A percentile compares a stretch with the other conserved stretches of the same genome.
These are phyloP conservation scores for Calocybe gangraenosa DNA, from an alignment of 768 basidiomycete species.

Conservation along the genomic window DNA sequence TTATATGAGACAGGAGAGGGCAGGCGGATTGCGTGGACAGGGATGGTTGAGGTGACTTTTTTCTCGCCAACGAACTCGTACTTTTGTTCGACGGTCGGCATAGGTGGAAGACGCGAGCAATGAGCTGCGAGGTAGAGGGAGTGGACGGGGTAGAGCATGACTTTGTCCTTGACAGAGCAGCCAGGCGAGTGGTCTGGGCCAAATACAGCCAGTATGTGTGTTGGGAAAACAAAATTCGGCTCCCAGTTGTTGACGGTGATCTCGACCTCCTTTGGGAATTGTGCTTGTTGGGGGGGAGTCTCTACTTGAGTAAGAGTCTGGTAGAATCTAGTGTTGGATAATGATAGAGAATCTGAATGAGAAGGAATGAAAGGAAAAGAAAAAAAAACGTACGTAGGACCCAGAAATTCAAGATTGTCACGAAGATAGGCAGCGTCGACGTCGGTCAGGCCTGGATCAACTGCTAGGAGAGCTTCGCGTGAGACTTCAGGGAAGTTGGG, in stretches of 20 bases:
- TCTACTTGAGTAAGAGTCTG: conserved; percentile 35
- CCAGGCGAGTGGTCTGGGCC: conserved; percentile 15
- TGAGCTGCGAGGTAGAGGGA: conserved; percentile 65
- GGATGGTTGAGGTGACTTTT: conserved; percentile 30
- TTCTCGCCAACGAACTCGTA: neutral
- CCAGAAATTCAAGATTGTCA: conserved; percentile 41
- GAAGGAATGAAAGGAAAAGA: neutral
- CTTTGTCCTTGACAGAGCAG: conserved; percentile 18
- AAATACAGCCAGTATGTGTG: conserved; percentile 51
- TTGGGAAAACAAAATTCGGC: conserved; percentile 32
- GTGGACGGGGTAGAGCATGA: conserved; percentile 63
- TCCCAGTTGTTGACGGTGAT: conserved; percentile 28
- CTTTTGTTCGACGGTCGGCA: conserved; percentile 31
- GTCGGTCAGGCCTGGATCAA: conserved; percentile 45
- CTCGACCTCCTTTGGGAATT: conserved; percentile 39
- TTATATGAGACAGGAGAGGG: conserved; percentile 62
- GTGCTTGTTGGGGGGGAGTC: conserved; percentile 23
- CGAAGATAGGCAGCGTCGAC: conserved; percentile 52
- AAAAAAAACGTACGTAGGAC: conserved; percentile 32
- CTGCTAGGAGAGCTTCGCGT: conserved; percentile 40
- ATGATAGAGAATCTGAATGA: conserved; percentile 1
- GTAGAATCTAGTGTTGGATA: conserved; percentile 25
- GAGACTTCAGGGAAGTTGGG: conserved; percentile 47
- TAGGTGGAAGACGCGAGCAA: conserved; percentile 59
- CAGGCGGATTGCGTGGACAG: conserved; percentile 59